Conservation (phyloP, 345 rosid genomes). For the Populus nigra region DNA sequence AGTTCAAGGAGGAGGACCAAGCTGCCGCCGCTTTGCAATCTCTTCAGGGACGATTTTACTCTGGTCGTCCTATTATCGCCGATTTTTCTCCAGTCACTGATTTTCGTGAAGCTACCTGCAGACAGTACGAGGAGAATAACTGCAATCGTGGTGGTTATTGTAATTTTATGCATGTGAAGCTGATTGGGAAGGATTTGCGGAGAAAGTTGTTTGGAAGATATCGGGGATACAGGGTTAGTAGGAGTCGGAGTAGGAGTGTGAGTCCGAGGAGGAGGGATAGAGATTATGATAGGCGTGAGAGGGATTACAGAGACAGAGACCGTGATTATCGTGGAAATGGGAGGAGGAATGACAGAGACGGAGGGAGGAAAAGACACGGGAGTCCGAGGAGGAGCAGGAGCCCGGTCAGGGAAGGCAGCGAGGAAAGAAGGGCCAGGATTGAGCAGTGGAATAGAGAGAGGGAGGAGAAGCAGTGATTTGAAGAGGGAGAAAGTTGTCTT, state of each 20-base stretch:
- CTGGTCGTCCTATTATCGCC: constrained; percentile 86
- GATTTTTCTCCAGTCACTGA: constrained; percentile 96
- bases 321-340: constrained; percentile 33
- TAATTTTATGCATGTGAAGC: constrained; percentile 87
- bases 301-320: constrained; percentile 22
- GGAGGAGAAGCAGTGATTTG: constrained; percentile 40
- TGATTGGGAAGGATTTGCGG: constrained; percentile 76
- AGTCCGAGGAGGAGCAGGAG: constrained; percentile 70
- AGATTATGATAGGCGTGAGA: constrained; percentile 30
- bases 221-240: constrained; percentile 42
- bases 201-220: constrained; percentile 70
- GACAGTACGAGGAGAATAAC: constrained; percentile 79
- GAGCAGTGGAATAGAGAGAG: constrained; percentile 90
- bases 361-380: constrained; percentile 42
- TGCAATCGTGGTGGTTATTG: constrained; percentile 93
- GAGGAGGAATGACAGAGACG: constrained; percentile 20
- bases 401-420: constrained; percentile 79
- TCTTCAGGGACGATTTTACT: constrained; percentile 73
- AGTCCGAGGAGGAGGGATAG: constrained; percentile 47
- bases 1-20: constrained; percentile 85
- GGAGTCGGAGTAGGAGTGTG: constrained; percentile 70
- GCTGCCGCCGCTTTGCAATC: constrained; percentile 80
- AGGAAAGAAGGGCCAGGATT: constrained; percentile 81
- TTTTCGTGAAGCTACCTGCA: constrained; percentile 83
- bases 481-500: background rate